phyloP scores from a whole-genome alignment of 192 early-diverging fungal species.

The Linnemannia exigua region DNA sequence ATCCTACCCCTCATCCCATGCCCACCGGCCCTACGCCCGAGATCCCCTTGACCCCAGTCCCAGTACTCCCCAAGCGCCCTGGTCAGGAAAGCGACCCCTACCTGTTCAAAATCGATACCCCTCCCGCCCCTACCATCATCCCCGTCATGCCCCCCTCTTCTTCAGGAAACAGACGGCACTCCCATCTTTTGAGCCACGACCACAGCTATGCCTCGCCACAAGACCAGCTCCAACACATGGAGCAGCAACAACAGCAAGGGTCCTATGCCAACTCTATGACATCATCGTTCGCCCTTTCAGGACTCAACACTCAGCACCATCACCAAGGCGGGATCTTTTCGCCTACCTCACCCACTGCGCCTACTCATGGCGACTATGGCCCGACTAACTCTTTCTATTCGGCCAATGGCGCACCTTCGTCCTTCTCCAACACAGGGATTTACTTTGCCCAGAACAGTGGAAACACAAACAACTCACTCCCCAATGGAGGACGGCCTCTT shows the following conservation, averaged over 20 bases:
- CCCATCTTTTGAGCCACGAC: slow-evolving; percentile 47
- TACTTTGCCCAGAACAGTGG: slow-evolving; percentile 40
- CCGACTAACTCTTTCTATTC: slow-evolving; percentile 36
- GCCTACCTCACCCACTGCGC: slow-evolving; percentile 45
- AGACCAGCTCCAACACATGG: slow-evolving; percentile 48
- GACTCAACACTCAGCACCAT: slow-evolving; percentile 47
- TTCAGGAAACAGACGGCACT: slow-evolving; percentile 37
- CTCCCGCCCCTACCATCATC: slow-evolving; percentile 37
- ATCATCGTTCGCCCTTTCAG: slow-evolving; percentile 31
- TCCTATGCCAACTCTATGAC: slow-evolving; percentile 30
- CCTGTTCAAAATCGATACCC: slow-evolving; percentile 49
- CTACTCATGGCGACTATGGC: slow-evolving; percentile 38
- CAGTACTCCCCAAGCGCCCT: slow-evolving; percentile 46
- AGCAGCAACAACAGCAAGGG: slow-evolving; percentile 39
- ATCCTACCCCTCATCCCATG: slow-evolving; percentile 45
- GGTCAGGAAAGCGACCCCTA: slow-evolving; percentile 46
- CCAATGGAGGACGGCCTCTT: slow-evolving; percentile 18
- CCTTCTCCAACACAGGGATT: slow-evolving; percentile 35
- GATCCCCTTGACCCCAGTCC: slow-evolving; percentile 47
- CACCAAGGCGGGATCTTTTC: slow-evolving; percentile 34
- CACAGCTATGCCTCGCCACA: slow-evolving; percentile 43
- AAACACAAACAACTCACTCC: not conserved
- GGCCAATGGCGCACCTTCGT: slow-evolving; percentile 15
- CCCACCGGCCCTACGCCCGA: slow-evolving; percentile 17
- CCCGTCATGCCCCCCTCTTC: slow-evolving; percentile 17